phyloP scores from a whole-genome alignment of 2,329 filamentous ascomycete species.

The Stagonosporopsis chrysanthemi region DNA sequence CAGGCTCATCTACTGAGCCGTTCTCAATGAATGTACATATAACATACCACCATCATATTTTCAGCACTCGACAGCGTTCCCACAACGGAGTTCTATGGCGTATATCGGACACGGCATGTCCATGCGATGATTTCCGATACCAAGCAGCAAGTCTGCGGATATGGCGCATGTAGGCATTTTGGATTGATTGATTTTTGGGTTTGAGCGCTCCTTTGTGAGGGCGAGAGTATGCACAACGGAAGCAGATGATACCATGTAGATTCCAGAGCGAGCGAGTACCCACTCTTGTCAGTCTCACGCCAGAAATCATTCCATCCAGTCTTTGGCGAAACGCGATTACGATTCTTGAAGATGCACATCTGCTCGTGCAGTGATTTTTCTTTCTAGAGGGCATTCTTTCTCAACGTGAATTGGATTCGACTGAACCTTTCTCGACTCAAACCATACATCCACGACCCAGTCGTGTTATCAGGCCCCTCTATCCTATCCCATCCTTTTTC shows the following conservation, averaged over 20 bases:
- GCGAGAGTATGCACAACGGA: background rate
- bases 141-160: slow-evolving; percentile 1
- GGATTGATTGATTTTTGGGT: background rate
- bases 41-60: slow-evolving; percentile 10
- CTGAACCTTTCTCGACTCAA: too few species aligned
- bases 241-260: background rate
- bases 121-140: background rate
- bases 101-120: background rate
- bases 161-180: background rate
- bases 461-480: too few species aligned
- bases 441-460: too few species aligned
- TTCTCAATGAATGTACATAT: slow-evolving; percentile 9
- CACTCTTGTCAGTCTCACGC: too few species aligned
- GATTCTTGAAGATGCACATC: too few species aligned
- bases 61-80: background rate
- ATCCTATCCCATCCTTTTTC: too few species aligned
- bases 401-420: too few species aligned
- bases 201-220: background rate
- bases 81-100: background rate
- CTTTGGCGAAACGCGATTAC: too few species aligned
- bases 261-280: background rate
- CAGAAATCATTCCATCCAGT: too few species aligned
- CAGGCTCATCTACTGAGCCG: slow-evolving; percentile 11
- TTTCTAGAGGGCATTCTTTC: too few species aligned
- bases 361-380: too few species aligned